phyloP scores from a whole-genome alignment of 495 filamentous ascomycete genomes.

The Geopyxis carbonaria region DNA sequence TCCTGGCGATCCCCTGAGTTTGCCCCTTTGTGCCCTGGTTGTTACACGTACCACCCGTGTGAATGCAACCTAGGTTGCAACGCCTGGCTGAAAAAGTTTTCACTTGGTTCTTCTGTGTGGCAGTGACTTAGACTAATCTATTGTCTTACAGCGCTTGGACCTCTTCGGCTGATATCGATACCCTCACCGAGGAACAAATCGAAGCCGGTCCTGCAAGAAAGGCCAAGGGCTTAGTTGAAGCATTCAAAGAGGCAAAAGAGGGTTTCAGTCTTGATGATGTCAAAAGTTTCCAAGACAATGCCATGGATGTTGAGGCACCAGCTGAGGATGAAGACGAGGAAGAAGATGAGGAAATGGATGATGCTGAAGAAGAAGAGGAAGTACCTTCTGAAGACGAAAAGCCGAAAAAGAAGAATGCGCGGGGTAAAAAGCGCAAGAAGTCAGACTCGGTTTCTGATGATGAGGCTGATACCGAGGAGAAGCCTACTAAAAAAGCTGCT shows the following conservation, averaged over 20 bases:
- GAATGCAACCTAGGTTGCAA: too few relatives aligned
- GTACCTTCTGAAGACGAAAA: conserved; percentile 9
- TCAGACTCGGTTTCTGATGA: conserved; percentile 20
- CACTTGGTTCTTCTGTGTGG: too few relatives aligned
- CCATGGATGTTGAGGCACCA: conserved; percentile 16
- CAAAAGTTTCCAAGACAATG: conserved; percentile 14
- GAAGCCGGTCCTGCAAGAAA: conserved; percentile 16
- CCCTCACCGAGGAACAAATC: conserved; percentile 15
- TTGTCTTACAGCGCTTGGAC: conserved; percentile 23
- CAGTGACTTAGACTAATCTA: too few relatives aligned
- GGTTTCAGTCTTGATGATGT: conserved; percentile 20
- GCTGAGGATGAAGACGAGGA: conserved; percentile 10
- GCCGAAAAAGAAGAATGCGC: conserved; percentile 11
- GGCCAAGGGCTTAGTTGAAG: conserved; percentile 19
- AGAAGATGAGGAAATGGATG: conserved; percentile 6
- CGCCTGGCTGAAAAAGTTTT: too few relatives aligned
- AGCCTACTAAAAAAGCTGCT: conserved; percentile 21
- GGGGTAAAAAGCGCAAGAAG: conserved; percentile 22
- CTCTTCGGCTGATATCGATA: conserved; percentile 14
- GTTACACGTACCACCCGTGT: too few relatives aligned
- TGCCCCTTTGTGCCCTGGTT: too few relatives aligned
- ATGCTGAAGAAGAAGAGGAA: not conserved
- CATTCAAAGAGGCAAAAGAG: conserved; percentile 14
- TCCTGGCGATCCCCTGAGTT: too few relatives aligned
- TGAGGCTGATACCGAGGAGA: conserved; percentile 21